Conservation (phyloP, 73 alveolate genomes). For the Durusdinium trenchii region DNA sequence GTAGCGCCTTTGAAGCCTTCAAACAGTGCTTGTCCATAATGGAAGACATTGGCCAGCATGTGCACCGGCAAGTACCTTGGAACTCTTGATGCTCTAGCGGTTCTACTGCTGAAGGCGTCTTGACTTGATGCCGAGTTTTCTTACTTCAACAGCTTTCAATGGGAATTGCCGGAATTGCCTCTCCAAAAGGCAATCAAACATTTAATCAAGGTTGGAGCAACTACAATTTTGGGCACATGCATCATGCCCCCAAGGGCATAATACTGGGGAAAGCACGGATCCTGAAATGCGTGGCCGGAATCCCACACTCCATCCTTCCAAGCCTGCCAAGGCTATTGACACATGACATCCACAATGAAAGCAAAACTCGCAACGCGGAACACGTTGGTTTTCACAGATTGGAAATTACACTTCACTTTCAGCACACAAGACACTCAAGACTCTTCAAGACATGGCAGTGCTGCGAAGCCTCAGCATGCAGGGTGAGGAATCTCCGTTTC, state of each 20-base stretch:
- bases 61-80: slow-evolving; percentile 64
- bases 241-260: too few relatives aligned
- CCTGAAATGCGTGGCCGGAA: slow-evolving; percentile 44
- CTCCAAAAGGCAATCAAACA: too few relatives aligned
- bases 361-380: neutral
- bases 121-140: neutral
- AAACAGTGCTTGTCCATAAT: slow-evolving; percentile 94
- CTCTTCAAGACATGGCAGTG: neutral
- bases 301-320: slow-evolving; percentile 92
- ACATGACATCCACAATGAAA: neutral
- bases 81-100: neutral
- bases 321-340: slow-evolving; percentile 1
- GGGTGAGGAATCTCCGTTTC: neutral
- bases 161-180: too few relatives aligned
- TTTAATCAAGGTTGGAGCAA: too few relatives aligned
- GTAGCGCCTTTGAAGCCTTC: slow-evolving; percentile 93
- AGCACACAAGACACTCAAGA: neutral
- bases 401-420: neutral
- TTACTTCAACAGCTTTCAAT: too few relatives aligned
- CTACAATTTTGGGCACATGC: too few relatives aligned
- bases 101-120: neutral
- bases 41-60: slow-evolving; percentile 95
- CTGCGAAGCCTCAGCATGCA: neutral
- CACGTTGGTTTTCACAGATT: neutral
- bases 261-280: neutral